These are phyloP conservation scores for Blastobotrys raffinosifermentans DNA, from an alignment of 1,139 yeast species.

Conservation along the genomic window DNA sequence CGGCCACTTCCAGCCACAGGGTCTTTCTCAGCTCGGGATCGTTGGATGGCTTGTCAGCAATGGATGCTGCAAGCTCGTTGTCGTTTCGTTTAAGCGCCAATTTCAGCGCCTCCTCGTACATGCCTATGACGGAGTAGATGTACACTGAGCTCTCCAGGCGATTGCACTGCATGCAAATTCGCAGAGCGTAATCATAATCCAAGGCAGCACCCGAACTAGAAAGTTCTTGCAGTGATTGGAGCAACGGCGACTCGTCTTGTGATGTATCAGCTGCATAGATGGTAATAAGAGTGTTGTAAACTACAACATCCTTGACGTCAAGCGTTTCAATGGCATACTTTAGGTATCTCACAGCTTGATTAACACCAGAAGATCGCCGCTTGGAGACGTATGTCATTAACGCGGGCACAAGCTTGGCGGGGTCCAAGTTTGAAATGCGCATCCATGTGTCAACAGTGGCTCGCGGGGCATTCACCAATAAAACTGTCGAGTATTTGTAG, in stretches of 20 bases:
- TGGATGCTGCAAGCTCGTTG: constrained; percentile 52
- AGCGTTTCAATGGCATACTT: constrained; percentile 53
- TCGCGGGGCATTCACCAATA: constrained; percentile 63
- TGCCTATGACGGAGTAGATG: constrained; percentile 58
- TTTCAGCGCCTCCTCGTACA: constrained; percentile 75
- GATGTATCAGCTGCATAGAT: constrained; percentile 57
- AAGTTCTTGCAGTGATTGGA: constrained; percentile 43
- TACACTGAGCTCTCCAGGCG: constrained; percentile 63
- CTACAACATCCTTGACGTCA: constrained; percentile 42
- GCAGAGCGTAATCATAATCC: constrained; percentile 68
- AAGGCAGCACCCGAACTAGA: constrained; percentile 35
- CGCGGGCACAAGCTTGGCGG: constrained; percentile 67
- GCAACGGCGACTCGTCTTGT: constrained; percentile 38
- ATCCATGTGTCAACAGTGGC: constrained; percentile 79
- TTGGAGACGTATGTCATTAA: constrained; percentile 59
- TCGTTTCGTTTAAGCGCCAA: constrained; percentile 62
- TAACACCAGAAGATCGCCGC: constrained; percentile 32
- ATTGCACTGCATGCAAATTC: constrained; percentile 60
- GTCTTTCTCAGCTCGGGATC: constrained; percentile 52
- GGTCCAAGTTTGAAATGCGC: constrained; percentile 46
- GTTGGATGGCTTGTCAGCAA: constrained; percentile 49
- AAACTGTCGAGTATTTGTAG: constrained; percentile 61
- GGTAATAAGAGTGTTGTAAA: constrained; percentile 71
- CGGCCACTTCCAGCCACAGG: constrained; percentile 69
- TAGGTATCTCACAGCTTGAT: constrained; percentile 63